Conservation (phyloP, 73 alveolate genomes). For the Tetrahymena thermophila region DNA sequence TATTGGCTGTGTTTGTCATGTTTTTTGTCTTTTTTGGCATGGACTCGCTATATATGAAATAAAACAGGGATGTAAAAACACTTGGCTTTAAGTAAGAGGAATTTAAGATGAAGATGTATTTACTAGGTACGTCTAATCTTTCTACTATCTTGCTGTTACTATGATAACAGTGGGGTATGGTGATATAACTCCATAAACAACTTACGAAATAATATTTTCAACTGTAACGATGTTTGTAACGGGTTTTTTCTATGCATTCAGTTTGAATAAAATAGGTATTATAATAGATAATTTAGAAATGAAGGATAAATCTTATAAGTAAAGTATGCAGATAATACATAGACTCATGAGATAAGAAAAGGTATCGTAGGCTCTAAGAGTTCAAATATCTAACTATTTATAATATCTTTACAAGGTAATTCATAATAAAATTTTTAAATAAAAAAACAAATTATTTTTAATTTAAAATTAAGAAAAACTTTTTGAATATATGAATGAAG, state of each 20-base stretch:
- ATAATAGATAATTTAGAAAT: neutral
- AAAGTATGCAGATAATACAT: neutral
- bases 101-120: neutral
- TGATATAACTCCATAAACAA: neutral
- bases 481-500: neutral
- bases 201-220: neutral
- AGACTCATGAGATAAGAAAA: neutral
- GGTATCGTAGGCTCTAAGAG: neutral
- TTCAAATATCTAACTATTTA: neutral
- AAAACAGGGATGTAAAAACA: neutral
- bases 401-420: neutral
- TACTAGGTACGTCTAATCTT: neutral
- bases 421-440: too few relatives aligned
- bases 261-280: neutral
- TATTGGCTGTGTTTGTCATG: neutral
- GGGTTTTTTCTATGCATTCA: neutral
- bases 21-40: neutral
- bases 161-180: neutral
- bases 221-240: neutral
- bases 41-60: neutral
- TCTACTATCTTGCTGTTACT: neutral
- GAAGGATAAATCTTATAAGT: neutral
- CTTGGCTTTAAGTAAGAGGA: neutral
- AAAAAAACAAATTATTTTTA: too few relatives aligned
- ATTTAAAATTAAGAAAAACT: too few relatives aligned